Percentiles rank a stretch among this genome's conserved stretches.
These are phyloP conservation scores for Fusarium newnesense DNA, from an alignment of 2,329 filamentous ascomycete species.

Conservation along the genomic window DNA sequence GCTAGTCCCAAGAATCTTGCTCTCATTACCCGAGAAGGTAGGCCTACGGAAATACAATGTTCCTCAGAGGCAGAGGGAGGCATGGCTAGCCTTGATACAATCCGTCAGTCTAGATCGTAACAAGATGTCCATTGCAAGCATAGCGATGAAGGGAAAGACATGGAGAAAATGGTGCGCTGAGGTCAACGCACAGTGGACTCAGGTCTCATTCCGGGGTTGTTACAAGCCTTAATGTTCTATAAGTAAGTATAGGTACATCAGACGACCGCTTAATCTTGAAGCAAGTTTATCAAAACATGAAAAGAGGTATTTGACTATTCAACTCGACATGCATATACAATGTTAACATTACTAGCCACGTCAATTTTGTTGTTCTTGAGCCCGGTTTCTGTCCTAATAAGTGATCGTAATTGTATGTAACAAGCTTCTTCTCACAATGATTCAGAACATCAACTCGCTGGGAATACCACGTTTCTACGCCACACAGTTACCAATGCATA, in stretches of 20 bases:
- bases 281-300: neutral
- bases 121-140: slow-evolving; percentile 1
- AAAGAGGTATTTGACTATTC: neutral
- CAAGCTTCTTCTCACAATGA: neutral
- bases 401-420: neutral
- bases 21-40: slow-evolving; percentile 13
- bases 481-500: neutral
- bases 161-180: neutral
- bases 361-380: neutral
- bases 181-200: neutral
- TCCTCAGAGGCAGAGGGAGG: slow-evolving; percentile 5
- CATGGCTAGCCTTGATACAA: neutral
- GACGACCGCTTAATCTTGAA: neutral
- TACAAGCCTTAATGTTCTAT: neutral
- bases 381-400: neutral
- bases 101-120: slow-evolving; percentile 6
- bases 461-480: neutral
- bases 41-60: neutral
- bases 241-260: neutral
- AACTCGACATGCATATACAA: neutral
- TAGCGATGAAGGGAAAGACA: neutral
- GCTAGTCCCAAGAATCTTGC: neutral
- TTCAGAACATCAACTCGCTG: neutral
- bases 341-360: neutral
- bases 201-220: neutral